Evolutionary conservation across 2,329 filamentous ascomycete genomes (phyloP).

Genomic region (Talaromyces sp.): DNA sequence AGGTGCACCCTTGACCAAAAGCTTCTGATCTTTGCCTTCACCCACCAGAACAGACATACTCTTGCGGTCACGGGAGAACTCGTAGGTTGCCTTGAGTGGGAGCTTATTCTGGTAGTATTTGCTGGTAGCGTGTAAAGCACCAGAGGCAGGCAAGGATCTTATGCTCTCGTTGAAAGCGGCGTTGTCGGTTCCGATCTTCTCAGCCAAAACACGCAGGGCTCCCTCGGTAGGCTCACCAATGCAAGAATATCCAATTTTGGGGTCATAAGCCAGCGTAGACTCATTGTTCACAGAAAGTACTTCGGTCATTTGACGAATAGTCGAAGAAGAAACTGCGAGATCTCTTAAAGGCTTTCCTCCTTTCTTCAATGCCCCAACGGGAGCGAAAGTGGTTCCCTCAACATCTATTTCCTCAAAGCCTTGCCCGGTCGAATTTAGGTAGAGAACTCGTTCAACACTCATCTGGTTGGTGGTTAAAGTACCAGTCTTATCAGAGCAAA

Average conservation of each 20-base stretch:
- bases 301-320: constrained; percentile 72
- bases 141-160: constrained; percentile 46
- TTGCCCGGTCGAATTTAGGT: constrained; percentile 69
- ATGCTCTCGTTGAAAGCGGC: constrained; percentile 55
- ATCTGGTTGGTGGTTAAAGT: constrained; percentile 98
- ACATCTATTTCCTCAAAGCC: constrained; percentile 83
- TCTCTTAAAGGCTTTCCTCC: constrained; percentile 67
- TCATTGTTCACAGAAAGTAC: constrained; percentile 81
- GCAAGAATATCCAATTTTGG: constrained; percentile 71
- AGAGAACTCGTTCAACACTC: constrained; percentile 92
- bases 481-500: constrained; percentile 99
- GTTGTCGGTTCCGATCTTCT: constrained; percentile 88
- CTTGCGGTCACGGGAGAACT: constrained; percentile 97
- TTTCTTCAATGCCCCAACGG: constrained; percentile 68
- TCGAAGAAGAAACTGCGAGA: constrained; percentile 67
- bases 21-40: constrained; percentile 65
- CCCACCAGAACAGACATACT: constrained; percentile 96
- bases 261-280: constrained; percentile 75
- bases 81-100: constrained; percentile 78
- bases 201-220: constrained; percentile 81
- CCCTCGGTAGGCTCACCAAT: constrained; percentile 96
- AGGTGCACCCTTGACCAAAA: constrained; percentile 94
- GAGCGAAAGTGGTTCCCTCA: constrained; percentile 88
- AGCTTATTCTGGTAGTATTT: constrained; percentile 75
- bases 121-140: constrained; percentile 77